Percentiles rank a stretch among this genome's conserved stretches.
phyloP scores from a whole-genome alignment of 257 asterid genomes.

The Cruciata laevipes region DNA sequence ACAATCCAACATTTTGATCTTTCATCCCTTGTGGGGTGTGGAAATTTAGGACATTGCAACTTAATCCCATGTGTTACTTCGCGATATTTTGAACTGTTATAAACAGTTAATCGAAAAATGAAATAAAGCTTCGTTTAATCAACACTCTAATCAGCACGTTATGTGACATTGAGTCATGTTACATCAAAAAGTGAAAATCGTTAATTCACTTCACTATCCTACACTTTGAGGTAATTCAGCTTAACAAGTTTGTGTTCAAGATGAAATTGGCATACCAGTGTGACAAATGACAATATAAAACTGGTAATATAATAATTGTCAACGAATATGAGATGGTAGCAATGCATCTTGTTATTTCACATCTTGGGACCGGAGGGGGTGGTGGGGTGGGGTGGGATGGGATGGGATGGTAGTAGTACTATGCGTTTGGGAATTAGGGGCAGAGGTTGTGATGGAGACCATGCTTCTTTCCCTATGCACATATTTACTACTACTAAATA shows the following conservation, averaged over 20 bases:
- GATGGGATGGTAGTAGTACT: background rate
- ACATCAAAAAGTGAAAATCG: too few species aligned
- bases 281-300: too few species aligned
- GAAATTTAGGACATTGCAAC: background rate
- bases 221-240: too few species aligned
- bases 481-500: too few species aligned
- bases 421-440: constrained; percentile 22
- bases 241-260: too few species aligned
- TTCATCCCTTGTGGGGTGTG: background rate
- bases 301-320: too few species aligned
- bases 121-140: too few species aligned
- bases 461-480: constrained; percentile 26
- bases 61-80: background rate
- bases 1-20: background rate
- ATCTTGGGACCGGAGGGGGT: constrained; percentile 3
- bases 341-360: constrained; percentile 14
- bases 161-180: too few species aligned
- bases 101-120: too few species aligned
- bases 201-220: too few species aligned
- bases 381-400: background rate
- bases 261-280: too few species aligned
- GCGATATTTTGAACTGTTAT: background rate
- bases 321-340: background rate
- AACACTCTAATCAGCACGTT: too few species aligned
- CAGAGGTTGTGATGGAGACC: constrained; percentile 33